Evolutionary conservation across 306 rosid genomes (phyloP).

Genomic region (Rosa persica): DNA sequence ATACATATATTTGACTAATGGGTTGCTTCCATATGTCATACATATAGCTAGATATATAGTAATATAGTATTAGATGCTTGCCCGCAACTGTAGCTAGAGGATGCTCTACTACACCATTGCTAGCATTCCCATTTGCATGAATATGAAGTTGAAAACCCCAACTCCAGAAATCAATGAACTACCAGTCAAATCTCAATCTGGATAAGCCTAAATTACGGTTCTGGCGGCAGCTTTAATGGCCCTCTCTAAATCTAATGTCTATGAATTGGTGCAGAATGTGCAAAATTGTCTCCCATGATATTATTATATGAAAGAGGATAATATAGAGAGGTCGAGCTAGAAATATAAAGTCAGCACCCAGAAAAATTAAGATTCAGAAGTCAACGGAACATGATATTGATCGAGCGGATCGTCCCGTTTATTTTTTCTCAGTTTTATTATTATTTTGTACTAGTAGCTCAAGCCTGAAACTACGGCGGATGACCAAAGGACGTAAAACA

Average conservation of each 20-base stretch:
- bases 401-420: not conserved
- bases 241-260: not conserved
- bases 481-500: conserved; percentile 2
- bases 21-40: not conserved
- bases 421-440: not conserved
- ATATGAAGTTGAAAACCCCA: not conserved
- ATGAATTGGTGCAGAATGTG: not conserved
- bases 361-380: not conserved
- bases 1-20: not conserved
- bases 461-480: not conserved
- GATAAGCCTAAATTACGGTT: not conserved
- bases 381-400: not conserved
- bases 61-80: not conserved
- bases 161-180: not conserved
- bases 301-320: not conserved
- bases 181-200: not conserved
- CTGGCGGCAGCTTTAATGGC: not conserved
- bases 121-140: conserved; percentile 11
- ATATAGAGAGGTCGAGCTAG: not conserved
- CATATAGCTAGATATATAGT: not conserved
- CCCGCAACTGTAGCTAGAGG: not conserved
- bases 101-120: not conserved
- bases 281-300: not conserved
- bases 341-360: not conserved
- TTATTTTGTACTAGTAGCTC: not conserved